Base-by-base conservation (phyloP, 2,329 filamentous ascomycete genomes). In the Diplodia scrobiculata region DNA sequence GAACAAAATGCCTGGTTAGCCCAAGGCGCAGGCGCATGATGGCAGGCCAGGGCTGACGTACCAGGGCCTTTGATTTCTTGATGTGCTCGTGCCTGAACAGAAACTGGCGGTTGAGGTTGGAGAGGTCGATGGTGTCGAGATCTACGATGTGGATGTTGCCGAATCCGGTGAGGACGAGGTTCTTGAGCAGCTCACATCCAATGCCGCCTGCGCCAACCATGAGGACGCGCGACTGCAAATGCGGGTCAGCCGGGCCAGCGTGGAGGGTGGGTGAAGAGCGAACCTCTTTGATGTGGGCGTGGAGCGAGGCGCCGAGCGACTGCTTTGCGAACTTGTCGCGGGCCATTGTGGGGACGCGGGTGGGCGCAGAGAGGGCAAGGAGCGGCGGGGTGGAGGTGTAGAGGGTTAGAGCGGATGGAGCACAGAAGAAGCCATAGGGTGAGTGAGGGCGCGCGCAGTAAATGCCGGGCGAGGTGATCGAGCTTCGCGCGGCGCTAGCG, bases 141-240 rank as follows among this genome's bases (percentile, higher is more conserved):
- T 99, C 95, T 71, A 99, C 92, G 53, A 98, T 89, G 78, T 97
- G 91, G 60, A 98, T 88, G 79, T 97, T 91, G 70, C 92, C 92
- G 72, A 97, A 99, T 71, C 94, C 93, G 51, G 89, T 90, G 58
- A 97, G 88, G 52, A 94, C 92, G 66, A 99, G 87, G 78, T 98
- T 97, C 83, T 99, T 99, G 70, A 99, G 87, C 7, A 99, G 85
- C 80, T 99, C 95, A 80, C 95, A 99, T 72, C 95, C 95, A 75
- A 99, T 99, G 69, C 95, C 95, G 68, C 95, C 95, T 66, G 95
- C 95, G 73, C 95, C 95, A 66, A 99, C 94, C 83, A 99, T 92
- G 67, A 99, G 84, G 63, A 97, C 89, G 69, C 89, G 90, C 68
- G 92, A 86, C 92, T 97, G 79, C 68, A 41, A 69, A 66, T 65